phyloP scores from a whole-genome alignment of 345 rosid species.

The Murraya koenigii region DNA sequence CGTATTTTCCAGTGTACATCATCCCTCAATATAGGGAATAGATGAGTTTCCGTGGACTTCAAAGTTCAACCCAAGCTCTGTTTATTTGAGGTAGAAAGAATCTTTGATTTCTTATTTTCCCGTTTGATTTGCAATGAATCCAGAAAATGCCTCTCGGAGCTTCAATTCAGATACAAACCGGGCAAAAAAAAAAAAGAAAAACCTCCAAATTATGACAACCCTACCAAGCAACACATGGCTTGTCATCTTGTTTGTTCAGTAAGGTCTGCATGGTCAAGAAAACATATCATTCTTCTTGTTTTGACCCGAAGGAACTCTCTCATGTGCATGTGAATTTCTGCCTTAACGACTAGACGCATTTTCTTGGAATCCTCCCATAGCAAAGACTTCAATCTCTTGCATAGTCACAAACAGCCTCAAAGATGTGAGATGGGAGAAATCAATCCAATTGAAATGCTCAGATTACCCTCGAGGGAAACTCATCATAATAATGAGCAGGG shows the following conservation, averaged over 20 bases:
- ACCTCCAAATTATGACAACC: neutral
- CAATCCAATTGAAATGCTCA: slow-evolving; percentile 5
- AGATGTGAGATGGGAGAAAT: slow-evolving; percentile 7
- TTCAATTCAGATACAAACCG: neutral
- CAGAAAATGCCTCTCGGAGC: neutral
- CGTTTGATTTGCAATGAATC: neutral
- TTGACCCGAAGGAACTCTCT: slow-evolving; percentile 71
- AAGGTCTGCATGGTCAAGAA: neutral
- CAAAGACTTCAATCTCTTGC: slow-evolving; percentile 65
- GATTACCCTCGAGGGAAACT: slow-evolving; percentile 80
- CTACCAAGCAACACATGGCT: neutral
- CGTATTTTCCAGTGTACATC: neutral
- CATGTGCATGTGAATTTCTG: slow-evolving; percentile 81
- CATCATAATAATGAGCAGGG: slow-evolving; percentile 73
- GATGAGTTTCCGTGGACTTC: neutral
- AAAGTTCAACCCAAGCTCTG: neutral
- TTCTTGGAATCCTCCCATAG: slow-evolving; percentile 94
- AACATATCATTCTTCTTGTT: slow-evolving; percentile 29
- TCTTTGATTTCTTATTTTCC: neutral
- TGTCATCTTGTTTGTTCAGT: neutral
- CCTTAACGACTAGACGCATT: slow-evolving; percentile 77
- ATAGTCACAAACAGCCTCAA: slow-evolving; percentile 78
- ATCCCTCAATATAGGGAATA: neutral
- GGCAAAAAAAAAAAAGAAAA: neutral
- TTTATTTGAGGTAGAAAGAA: neutral